Percentiles rank a stretch among this genome's conserved stretches.
Conservation (phyloP, 768 basidiomycete species). For the Termitomyces sp. region DNA sequence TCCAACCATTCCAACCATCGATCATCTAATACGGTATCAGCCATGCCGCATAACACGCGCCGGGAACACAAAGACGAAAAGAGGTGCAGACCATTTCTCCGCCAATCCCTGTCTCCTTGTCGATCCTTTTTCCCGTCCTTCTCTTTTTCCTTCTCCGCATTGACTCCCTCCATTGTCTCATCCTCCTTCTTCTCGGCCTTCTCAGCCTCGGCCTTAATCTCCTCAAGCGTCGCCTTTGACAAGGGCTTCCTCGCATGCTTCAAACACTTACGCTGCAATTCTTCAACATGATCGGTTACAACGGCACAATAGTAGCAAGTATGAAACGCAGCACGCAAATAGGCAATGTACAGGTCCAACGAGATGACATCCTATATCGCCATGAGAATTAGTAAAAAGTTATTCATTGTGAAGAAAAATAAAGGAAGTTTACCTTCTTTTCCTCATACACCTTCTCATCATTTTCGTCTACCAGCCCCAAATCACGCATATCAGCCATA, state of each 20-base stretch:
- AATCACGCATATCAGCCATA: constrained; percentile 62
- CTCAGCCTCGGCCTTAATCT: constrained; percentile 52
- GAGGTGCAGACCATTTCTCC: constrained; percentile 55
- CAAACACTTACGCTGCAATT: constrained; percentile 92
- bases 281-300: constrained; percentile 89
- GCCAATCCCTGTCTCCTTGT: constrained; percentile 35
- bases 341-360: constrained; percentile 90
- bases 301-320: constrained; percentile 98
- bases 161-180: constrained; percentile 24
- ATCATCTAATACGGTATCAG: constrained; percentile 48
- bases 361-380: constrained; percentile 60
- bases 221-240: constrained; percentile 55
- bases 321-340: constrained; percentile 88
- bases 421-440: constrained; percentile 52
- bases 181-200: constrained; percentile 41
- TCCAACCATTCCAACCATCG: constrained; percentile 91
- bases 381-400: constrained; percentile 6
- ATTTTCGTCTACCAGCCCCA: constrained; percentile 49
- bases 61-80: neutral
- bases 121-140: constrained; percentile 23
- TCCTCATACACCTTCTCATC: constrained; percentile 63
- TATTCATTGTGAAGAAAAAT: neutral
- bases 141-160: constrained; percentile 24
- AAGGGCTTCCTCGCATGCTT: constrained; percentile 82
- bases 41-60: neutral